A percentile compares a stretch with the other conserved stretches of the same genome.
phyloP scores from a whole-genome alignment of 2,329 filamentous ascomycete species.

The Huntiella savannae region DNA sequence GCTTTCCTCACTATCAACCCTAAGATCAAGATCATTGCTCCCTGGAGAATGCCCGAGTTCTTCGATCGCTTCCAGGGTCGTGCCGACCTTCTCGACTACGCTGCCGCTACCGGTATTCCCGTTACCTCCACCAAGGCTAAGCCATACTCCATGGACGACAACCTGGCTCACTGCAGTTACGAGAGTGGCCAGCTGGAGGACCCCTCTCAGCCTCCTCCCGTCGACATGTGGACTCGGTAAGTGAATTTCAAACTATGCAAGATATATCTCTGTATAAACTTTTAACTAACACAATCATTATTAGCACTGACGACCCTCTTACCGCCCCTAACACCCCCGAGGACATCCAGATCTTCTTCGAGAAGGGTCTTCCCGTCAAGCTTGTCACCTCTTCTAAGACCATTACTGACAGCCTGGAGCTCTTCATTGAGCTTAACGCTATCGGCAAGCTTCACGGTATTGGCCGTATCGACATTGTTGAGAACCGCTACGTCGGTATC shows the following conservation, averaged over 20 bases:
- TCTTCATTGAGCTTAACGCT: conserved; percentile 45
- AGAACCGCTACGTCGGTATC: conserved; percentile 24
- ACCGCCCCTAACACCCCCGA: conserved; percentile 44
- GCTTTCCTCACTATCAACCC: conserved; percentile 33
- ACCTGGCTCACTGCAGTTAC: conserved; percentile 60
- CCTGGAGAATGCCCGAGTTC: conserved; percentile 53
- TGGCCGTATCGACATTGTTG: conserved; percentile 41
- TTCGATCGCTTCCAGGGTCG: conserved; percentile 53
- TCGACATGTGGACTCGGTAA: conserved; percentile 47
- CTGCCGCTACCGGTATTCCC: conserved; percentile 45
- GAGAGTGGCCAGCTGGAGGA: conserved; percentile 57
- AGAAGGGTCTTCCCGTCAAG: conserved; percentile 49
- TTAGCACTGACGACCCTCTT: conserved; percentile 33
- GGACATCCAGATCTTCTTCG: conserved; percentile 46
- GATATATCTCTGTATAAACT: background rate
- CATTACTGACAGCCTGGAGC: conserved; percentile 42
- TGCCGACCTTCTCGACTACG: conserved; percentile 55
- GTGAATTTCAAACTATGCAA: background rate
- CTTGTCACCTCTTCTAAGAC: conserved; percentile 36
- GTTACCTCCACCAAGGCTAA: conserved; percentile 55
- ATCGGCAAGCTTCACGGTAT: conserved; percentile 47
- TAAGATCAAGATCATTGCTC: conserved; percentile 52
- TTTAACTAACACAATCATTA: conserved; percentile 9
- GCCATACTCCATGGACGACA: conserved; percentile 47
- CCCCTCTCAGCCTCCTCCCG: conserved; percentile 36